Percentiles rank a stretch among this genome's conserved stretches.
Conservation (phyloP, 129 eudicot species). For the Heracleum sosnowskyi region DNA sequence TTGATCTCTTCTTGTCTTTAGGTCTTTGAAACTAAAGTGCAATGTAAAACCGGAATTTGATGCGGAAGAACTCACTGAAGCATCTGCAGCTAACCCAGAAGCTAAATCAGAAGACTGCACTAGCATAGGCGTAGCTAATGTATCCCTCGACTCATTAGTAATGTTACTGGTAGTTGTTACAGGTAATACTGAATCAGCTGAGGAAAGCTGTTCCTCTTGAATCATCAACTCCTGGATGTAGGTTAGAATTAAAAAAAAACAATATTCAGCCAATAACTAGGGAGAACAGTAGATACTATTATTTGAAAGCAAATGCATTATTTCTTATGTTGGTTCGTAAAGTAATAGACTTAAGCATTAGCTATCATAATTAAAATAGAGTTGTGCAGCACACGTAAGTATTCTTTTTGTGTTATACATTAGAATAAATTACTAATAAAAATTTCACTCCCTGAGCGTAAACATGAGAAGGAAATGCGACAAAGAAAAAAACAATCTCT, state of each 20-base stretch:
- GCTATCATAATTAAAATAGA: background rate
- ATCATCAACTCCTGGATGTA: slow-evolving; percentile 32
- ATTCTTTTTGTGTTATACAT: too few species aligned
- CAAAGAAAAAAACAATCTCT: background rate
- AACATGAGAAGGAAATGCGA: background rate
- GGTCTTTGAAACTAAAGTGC: slow-evolving; percentile 65
- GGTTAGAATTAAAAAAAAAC: slow-evolving; percentile 1
- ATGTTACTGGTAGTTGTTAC: slow-evolving; percentile 19
- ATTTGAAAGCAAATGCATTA: background rate
- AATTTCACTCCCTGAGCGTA: background rate
- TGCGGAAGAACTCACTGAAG: slow-evolving; percentile 36
- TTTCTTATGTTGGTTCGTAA: background rate
- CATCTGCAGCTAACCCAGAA: slow-evolving; percentile 32
- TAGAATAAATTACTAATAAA: too few species aligned
- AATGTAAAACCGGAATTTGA: slow-evolving; percentile 41
- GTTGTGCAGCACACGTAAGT: background rate
- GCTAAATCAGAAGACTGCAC: slow-evolving; percentile 27
- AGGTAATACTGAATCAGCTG: slow-evolving; percentile 28
- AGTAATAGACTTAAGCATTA: background rate
- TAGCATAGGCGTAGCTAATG: slow-evolving; percentile 24
- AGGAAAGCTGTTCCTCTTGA: slow-evolving; percentile 23
- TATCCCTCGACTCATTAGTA: slow-evolving; percentile 21
- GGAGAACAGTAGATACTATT: background rate
- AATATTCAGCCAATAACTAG: background rate
- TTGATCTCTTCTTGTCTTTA: slow-evolving; percentile 57